Base-by-base conservation (phyloP, 1,139 yeast genomes). In the Blastobotrys illinoisensis region DNA sequence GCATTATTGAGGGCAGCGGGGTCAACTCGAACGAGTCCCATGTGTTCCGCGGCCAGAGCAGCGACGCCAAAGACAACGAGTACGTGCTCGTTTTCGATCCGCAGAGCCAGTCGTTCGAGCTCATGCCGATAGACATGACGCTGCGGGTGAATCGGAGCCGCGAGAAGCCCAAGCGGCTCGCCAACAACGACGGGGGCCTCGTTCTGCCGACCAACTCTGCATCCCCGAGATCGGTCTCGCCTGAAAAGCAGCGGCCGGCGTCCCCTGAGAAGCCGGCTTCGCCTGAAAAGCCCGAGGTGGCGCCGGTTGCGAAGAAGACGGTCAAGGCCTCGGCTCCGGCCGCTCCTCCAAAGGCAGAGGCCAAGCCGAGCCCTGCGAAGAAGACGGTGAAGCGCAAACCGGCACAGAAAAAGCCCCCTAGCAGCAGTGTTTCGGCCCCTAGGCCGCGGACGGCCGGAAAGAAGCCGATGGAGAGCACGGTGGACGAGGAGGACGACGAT, bases 21-120 rank as follows among this genome's bases (percentile, higher is more conserved):
- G 32, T 47, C 19, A 40, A 43, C 40, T 47, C 46, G 20, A 14
- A 46, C 26, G 57, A 55, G 50, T 47, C 56, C 26, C 63, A 60
- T 36, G 57, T 62, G 43, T 67, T 68, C 53, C 53, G 64, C 9
- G 72, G 72, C 9, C 61, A 62, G 26, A 64, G 62, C 18, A 56
- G 64, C 0, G 56, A 60, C 6, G 61, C 65, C n/a, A 66, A 65
- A 36, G 71, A 66, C 20, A 66, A 60, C 23, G 73, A 69, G 48
- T 69, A 70, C 51, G 69, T 68, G 19, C 61, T 69, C 28, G 60
- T 69, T 5, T 69, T 56, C 57, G 68, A 69, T 47, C 59, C 62
- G 1, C 56, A 57, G 13, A 53, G 62, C 1, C 49, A 59, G 13
- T 50, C 59, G 36, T 69, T 66, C 56, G 67, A 67, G 48, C 57